These are phyloP conservation scores for Peronospora tabacina DNA, from an alignment of 352 stramenopile genomes.

Conservation along the genomic window DNA sequence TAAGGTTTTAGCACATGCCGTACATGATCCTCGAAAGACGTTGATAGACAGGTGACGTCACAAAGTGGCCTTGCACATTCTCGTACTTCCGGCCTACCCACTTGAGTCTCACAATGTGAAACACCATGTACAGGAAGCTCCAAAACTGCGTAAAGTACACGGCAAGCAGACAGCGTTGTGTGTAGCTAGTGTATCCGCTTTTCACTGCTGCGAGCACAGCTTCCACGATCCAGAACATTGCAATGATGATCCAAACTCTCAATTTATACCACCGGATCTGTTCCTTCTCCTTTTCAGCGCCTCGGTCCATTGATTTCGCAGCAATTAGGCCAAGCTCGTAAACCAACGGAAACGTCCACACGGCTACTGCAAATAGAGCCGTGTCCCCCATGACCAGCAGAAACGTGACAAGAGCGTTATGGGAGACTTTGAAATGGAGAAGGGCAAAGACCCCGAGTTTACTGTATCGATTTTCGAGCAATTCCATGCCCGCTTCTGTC, in stretches of 20 bases:
- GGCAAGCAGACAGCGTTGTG: constrained; percentile 30
- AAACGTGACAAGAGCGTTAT: constrained; percentile 19
- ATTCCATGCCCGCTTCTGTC: constrained; percentile 1
- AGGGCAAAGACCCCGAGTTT: constrained; percentile 34
- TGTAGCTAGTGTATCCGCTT: constrained; percentile 41
- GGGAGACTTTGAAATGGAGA: constrained; percentile 33
- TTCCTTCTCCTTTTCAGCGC: constrained; percentile 33
- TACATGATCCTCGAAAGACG: constrained; percentile 59
- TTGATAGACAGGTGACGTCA: constrained; percentile 57
- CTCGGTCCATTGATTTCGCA: constrained; percentile 40
- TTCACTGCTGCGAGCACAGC: constrained; percentile 22
- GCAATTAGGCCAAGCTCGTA: constrained; percentile 40
- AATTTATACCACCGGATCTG: constrained; percentile 32
- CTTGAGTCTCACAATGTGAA: constrained; percentile 36
- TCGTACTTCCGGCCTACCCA: constrained; percentile 49
- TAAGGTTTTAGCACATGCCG: not conserved
- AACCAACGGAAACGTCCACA: constrained; percentile 40
- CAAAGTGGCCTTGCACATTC: constrained; percentile 51
- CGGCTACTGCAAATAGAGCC: constrained; percentile 34
- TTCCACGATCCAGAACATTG: constrained; percentile 26
- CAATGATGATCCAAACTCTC: constrained; percentile 29
- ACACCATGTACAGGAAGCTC: constrained; percentile 44
- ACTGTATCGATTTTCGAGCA: constrained; percentile 24
- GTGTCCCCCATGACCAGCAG: constrained; percentile 33
- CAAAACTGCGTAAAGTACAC: constrained; percentile 40